These are phyloP conservation scores for Saccharomycopsis synnaedendra DNA, from an alignment of 805 yeast genomes.

Conservation along the genomic window DNA sequence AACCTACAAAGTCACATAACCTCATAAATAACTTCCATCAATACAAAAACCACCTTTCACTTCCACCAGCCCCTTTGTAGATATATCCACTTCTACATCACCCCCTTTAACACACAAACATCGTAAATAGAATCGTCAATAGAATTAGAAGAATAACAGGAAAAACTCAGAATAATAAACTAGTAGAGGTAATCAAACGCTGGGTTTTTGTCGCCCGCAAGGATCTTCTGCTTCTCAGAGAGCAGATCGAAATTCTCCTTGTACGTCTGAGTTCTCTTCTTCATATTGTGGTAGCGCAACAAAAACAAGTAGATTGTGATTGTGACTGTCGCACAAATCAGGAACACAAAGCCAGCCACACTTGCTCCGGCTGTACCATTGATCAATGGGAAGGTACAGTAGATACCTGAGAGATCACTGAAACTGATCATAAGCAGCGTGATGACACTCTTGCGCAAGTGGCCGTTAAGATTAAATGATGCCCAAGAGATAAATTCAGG, in stretches of 20 bases:
- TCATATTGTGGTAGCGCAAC: constrained; percentile 20
- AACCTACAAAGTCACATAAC: too few relatives aligned
- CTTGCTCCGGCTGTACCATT: not conserved
- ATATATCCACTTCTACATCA: too few relatives aligned
- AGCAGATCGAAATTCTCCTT: constrained; percentile 7
- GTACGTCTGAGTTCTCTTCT: constrained; percentile 18
- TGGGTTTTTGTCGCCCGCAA: constrained; percentile 13
- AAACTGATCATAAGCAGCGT: constrained; percentile 56
- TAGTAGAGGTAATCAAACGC: constrained; percentile 14
- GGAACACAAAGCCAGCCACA: constrained; percentile 28
- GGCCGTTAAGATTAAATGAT: constrained; percentile 52
- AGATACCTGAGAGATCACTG: constrained; percentile 63
- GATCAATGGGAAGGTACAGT: constrained; percentile 35
- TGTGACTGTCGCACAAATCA: constrained; percentile 27
- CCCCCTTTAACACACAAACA: too few relatives aligned
- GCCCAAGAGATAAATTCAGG: constrained; percentile 60
- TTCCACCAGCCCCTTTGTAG: too few relatives aligned
- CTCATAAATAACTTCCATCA: too few relatives aligned
- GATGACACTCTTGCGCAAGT: constrained; percentile 44
- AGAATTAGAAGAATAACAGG: not conserved
- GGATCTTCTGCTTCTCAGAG: constrained; percentile 8
- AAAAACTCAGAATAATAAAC: not conserved
- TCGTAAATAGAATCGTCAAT: not conserved
- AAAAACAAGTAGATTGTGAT: constrained; percentile 26
- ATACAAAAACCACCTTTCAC: too few relatives aligned